These are phyloP conservation scores for Blastobotrys persicus DNA, from an alignment of 1,139 yeast genomes.

Conservation along the genomic window DNA sequence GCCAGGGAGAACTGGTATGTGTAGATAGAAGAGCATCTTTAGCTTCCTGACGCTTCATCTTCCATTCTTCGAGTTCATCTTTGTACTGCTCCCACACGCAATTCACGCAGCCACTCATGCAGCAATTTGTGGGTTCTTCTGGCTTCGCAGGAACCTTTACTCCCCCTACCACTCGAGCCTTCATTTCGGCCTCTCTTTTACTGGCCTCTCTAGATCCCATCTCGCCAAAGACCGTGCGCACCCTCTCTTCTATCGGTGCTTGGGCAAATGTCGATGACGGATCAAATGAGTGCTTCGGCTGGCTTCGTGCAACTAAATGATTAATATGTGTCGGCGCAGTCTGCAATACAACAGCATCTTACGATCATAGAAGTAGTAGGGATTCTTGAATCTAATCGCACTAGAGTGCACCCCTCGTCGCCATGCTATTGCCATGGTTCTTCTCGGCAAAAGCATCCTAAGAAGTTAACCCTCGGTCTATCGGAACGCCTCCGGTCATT, in stretches of 20 bases:
- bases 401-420: too few relatives aligned
- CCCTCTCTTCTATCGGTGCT: conserved; percentile 17
- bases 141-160: conserved; percentile 77
- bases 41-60: conserved; percentile 56
- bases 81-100: conserved; percentile 95
- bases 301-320: conserved; percentile 26
- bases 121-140: conserved; percentile 88
- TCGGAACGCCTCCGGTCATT: too few relatives aligned
- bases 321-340: background rate
- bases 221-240: conserved; percentile 38
- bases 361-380: conserved; percentile 38
- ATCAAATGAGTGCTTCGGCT: conserved; percentile 30
- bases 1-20: conserved; percentile 57
- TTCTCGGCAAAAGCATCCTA: too few relatives aligned
- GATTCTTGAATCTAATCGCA: too few relatives aligned
- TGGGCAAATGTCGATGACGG: conserved; percentile 23
- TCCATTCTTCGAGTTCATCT: conserved; percentile 87
- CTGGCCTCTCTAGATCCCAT: conserved; percentile 39
- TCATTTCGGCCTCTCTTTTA: conserved; percentile 30
- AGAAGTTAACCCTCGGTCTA: too few relatives aligned
- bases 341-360: conserved; percentile 13
- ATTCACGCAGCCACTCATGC: conserved; percentile 95
- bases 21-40: conserved; percentile 47
- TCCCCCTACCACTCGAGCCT: conserved; percentile 55
- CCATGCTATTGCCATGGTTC: too few relatives aligned